These are phyloP conservation scores for Trichoderma lentiforme DNA, from an alignment of 2,329 filamentous ascomycete genomes.

Conservation along the genomic window DNA sequence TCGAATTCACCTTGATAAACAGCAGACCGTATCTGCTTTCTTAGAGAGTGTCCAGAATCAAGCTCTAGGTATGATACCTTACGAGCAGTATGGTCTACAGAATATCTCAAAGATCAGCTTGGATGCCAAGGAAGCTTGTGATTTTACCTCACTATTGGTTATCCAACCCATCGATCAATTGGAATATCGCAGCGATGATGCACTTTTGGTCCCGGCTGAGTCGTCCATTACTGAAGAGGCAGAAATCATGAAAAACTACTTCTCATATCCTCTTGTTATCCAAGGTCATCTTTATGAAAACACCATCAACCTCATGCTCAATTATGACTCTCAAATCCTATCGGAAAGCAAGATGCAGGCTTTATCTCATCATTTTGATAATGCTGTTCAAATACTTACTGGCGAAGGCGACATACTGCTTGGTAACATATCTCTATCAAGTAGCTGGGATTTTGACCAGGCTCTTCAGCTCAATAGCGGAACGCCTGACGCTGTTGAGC, in stretches of 20 bases:
- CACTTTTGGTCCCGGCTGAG: background rate
- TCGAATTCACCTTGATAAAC: conserved; percentile 20
- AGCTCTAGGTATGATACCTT: conserved; percentile 2
- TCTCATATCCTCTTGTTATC: conserved; percentile 11
- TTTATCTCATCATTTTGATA: conserved; percentile 5
- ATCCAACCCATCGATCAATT: conserved; percentile 23
- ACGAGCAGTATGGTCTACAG: conserved; percentile 24
- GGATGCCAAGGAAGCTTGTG: conserved; percentile 23
- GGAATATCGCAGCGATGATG: background rate
- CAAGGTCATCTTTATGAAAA: conserved; percentile 13
- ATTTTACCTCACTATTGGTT: conserved; percentile 30
- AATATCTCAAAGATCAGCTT: conserved; percentile 22
- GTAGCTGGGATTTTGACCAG: conserved; percentile 4
- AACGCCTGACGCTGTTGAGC: background rate
- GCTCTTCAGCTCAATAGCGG: background rate
- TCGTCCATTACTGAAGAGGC: background rate
- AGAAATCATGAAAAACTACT: conserved; percentile 7
- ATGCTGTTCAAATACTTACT: background rate
- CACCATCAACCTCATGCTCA: background rate
- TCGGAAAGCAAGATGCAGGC: background rate
- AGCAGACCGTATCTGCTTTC: conserved; percentile 19
- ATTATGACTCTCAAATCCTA: conserved; percentile 1
- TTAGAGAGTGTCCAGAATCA: conserved; percentile 19
- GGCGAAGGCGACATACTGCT: background rate
- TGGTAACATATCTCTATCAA: background rate